A percentile compares a stretch with the other conserved stretches of the same genome.
Evolutionary conservation across 2,329 filamentous ascomycete genomes (phyloP).

Genomic region (Neonectria neomacrospora): DNA sequence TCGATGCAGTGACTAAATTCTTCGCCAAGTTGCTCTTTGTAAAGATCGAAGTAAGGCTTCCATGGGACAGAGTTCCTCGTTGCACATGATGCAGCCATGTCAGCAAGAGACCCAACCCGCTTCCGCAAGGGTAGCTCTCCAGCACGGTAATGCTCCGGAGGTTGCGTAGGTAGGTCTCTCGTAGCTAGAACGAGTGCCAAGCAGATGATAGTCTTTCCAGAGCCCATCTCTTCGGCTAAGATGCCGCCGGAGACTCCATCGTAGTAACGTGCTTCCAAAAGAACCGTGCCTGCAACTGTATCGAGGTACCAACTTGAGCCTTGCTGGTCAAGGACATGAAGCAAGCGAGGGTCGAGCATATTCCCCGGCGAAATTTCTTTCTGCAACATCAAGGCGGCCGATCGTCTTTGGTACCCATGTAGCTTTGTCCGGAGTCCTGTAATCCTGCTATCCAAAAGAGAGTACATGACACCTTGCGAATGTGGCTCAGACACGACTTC

Average conservation of each 20-base stretch:
- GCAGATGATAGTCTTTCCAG: slow-evolving; percentile 90
- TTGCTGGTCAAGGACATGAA: slow-evolving; percentile 67
- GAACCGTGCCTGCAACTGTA: slow-evolving; percentile 68
- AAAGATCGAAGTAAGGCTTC: slow-evolving; percentile 70
- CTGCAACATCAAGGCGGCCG: slow-evolving; percentile 85
- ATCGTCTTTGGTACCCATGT: slow-evolving; percentile 83
- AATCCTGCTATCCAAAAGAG: slow-evolving; percentile 64
- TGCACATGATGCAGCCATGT: slow-evolving; percentile 79
- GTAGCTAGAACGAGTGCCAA: slow-evolving; percentile 82
- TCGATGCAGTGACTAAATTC: slow-evolving; percentile 65
- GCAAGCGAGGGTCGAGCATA: slow-evolving; percentile 79
- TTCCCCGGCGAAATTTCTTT: slow-evolving; percentile 75
- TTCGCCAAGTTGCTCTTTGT: slow-evolving; percentile 56
- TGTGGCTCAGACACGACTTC: slow-evolving; percentile 61
- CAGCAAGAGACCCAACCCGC: slow-evolving; percentile 70
- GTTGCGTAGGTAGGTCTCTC: slow-evolving; percentile 71
- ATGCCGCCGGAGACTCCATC: slow-evolving; percentile 81
- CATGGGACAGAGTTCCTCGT: slow-evolving; percentile 77
- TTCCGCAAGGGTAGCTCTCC: slow-evolving; percentile 52
- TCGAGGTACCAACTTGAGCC: slow-evolving; percentile 77
- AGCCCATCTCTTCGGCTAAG: slow-evolving; percentile 82
- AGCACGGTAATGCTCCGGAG: slow-evolving; percentile 69
- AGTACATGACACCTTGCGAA: slow-evolving; percentile 63
- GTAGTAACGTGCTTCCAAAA: slow-evolving; percentile 76
- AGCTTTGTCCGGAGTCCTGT: slow-evolving; percentile 72